Evolutionary conservation across 1,284 basidiomycete genomes (phyloP).

Genomic region (Papiliotrema nemorosa): DNA sequence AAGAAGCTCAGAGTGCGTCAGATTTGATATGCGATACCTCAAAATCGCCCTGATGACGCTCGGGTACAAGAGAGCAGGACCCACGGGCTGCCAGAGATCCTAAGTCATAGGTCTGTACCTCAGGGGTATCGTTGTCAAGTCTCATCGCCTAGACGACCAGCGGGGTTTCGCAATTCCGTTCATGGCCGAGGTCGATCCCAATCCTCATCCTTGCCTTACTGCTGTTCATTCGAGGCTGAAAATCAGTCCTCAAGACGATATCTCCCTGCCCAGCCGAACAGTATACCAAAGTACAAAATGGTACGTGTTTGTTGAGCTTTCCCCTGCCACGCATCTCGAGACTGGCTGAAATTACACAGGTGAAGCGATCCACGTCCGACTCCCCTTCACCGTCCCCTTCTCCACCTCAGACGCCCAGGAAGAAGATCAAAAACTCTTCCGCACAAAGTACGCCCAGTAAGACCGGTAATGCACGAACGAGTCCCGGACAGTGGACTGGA

Average conservation of each 20-base stretch:
- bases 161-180: too few species aligned
- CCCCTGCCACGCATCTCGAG: neutral
- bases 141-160: too few species aligned
- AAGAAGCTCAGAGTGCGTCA: too few species aligned
- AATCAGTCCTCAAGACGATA: neutral
- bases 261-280: neutral
- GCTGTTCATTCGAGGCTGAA: neutral
- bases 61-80: too few species aligned
- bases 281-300: neutral
- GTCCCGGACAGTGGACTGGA: neutral
- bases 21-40: too few species aligned
- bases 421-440: neutral
- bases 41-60: too few species aligned
- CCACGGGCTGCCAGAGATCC: too few species aligned
- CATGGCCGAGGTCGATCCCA: neutral
- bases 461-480: neutral
- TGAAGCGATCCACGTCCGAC: neutral
- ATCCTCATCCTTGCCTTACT: neutral
- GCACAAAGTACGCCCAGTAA: neutral
- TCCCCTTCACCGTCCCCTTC: neutral
- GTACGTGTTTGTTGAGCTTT: neutral
- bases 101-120: too few species aligned
- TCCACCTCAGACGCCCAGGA: neutral
- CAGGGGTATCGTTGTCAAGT: too few species aligned
- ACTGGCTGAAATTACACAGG: neutral